Base-by-base conservation (phyloP, 2,329 filamentous ascomycete genomes). In the Blastomyces gilchristii region DNA sequence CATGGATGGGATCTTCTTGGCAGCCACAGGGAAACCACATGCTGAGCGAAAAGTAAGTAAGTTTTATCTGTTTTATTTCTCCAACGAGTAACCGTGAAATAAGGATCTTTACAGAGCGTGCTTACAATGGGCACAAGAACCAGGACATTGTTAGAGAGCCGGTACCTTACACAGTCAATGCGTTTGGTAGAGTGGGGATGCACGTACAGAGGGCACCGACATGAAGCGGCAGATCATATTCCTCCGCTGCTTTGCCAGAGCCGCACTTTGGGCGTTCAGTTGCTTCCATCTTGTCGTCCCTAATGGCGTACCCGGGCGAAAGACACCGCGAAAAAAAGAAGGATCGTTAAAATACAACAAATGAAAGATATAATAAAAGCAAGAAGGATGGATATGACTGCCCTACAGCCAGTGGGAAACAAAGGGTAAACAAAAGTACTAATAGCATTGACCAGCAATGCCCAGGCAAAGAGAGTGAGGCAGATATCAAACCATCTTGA, bases 21-120 rank as follows among this genome's bases (percentile, higher is more conserved):
- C 79, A 8, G 79, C 37, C n/a, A 81, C 77, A 0, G 79, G 79
- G 69, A 81, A 80, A 68, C 64, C 64, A 41, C 62, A 62, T 52
- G 61, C 62, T 65, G 53, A 43, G 37, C 37, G 41, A 45, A 52
- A 53, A 43, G 58, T 47, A 37, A 37, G n/a, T 45, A 11, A 28
- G 7, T 45, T 58, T 6, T 28, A 18, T 39, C 22, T 31, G 22
- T 0, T 31, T 18, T 7, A n/a, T 41, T 57, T n/a, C 37, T 39
- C 37, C 12, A 53, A 52, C 9, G 31, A 12, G 25, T 22, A 37
- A 39, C 37, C 50, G 54, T 37, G 49, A 54, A 47, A 31, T 28
- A 50, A 50, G 28, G 12, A 6, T 22, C 59, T 34, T 43, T 63
- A 65, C 64, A 62, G 12, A 65, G 49, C 18, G 57, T 63, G 45